Base-by-base conservation (phyloP, 768 basidiomycete species). In the Hirschioporus abietinus region DNA sequence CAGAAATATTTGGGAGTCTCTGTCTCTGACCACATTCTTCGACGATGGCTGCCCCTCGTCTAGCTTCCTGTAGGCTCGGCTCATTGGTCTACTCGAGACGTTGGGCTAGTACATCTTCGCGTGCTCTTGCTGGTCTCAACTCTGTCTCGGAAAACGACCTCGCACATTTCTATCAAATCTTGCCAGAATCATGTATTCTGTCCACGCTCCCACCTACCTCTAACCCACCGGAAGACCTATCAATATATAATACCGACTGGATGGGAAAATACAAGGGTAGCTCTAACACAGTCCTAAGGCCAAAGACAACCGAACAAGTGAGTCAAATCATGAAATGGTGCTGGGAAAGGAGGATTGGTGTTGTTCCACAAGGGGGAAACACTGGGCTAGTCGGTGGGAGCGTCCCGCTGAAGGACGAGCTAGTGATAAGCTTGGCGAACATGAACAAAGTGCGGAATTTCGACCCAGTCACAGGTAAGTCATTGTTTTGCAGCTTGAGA, bases 361-460 rank as follows among this genome's bases (percentile, higher is more conserved):
- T 99, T 65, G 95, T 97, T 1, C 97, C 97, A 1, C 97, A 99
- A 76, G 96, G 97, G 61, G 97, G 97, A 60, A 99, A 99, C 79
- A 99, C 97, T 0, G 97, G 97, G 18, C 85, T 99, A 15, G 97
- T 99, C 42, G 97, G 96, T 66, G 97, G 97, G 42, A 88, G 95
- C 68, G 91, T 96, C 12, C 96, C 97, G 0, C 75, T 95, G 52
- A 81, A 87, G 70, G 90, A 96, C 74, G 97, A 99, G 77, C 77
- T 99, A 68, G 84, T 99, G 64, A 79, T 99, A 64, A 95, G 86
- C 68, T 83, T 96, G 57, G 81, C 88, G 24, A 94, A 91, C 73
- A 87, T 99, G 87, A 88, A 86, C 72, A 83, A 84, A 68, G 85
- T 95, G 63, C 88, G 93, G 70, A 88, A 88, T 3, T 95, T 93